phyloP scores from a whole-genome alignment of 345 rosid species.

The Xanthoceras sorbifolium region DNA sequence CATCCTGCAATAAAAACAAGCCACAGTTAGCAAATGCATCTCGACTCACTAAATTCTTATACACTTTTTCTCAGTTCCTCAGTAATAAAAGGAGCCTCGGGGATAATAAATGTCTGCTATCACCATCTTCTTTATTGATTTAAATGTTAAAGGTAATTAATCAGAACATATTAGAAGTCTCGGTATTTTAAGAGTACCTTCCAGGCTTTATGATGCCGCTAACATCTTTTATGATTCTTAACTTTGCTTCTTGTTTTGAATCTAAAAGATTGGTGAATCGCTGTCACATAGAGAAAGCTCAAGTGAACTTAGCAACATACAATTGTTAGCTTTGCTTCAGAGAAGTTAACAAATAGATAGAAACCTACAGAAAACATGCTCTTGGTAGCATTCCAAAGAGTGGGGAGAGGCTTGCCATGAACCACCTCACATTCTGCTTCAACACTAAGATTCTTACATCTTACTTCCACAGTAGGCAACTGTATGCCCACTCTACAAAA shows the following conservation, averaged over 20 bases:
- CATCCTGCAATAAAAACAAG: constrained; percentile 25
- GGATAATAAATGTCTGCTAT: no score
- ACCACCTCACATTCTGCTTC: constrained; percentile 19
- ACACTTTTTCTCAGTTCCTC: no score
- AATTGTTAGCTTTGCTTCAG: no score
- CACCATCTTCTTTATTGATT: no score
- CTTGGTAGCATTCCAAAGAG: constrained; percentile 5
- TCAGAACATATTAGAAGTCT: no score
- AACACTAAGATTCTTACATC: constrained; percentile 10
- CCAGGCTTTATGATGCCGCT: constrained; percentile 48
- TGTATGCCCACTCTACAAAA: constrained; percentile 15
- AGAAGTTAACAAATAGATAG: not conserved
- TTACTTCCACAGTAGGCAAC: constrained; percentile 13
- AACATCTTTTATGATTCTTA: constrained; percentile 41
- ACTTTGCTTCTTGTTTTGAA: constrained; percentile 7
- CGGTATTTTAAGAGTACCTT: constrained; percentile 25
- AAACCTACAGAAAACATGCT: constrained; percentile 12
- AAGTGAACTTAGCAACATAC: not conserved
- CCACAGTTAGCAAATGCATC: not conserved
- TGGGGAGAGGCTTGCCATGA: no score
- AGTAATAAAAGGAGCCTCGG: no score
- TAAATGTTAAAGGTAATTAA: no score
- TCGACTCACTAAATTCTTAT: no score
- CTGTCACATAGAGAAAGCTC: not conserved
- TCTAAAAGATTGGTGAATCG: not conserved